Base-by-base conservation (phyloP, 208 protist species). In the Crithidia bombi region DNA sequence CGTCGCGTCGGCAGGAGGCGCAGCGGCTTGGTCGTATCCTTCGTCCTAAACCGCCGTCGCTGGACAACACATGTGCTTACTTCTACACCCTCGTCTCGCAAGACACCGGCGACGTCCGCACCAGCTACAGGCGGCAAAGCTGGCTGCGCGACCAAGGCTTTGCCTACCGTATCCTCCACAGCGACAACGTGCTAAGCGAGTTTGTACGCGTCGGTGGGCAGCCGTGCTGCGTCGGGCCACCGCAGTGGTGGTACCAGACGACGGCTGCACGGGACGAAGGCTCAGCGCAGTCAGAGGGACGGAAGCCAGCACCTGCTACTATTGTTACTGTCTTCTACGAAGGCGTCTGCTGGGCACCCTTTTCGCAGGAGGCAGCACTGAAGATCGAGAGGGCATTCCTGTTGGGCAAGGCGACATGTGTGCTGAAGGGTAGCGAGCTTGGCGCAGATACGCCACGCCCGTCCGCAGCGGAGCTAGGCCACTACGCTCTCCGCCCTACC, bases 21-120 rank as follows among this genome's bases (percentile, higher is more conserved):
- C 98, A 99, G 79, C 94, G 98, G n/a, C 86, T 99, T 2, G 98
- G 98, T 46, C 94, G 98, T 50, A 99, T 99, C 75, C 73, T 98
- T 15, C 89, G 96, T 4, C 93, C 93, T 0, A 98, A 98, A 78
- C 90, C 89, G n/a, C 84, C 90, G 14, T 95, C 86, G 21, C 75
- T 97, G 66, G 98, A 99, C 69, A 93, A 92, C 78, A 92, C 84
- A 5, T 94, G 88, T 64, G 98, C 99, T 0, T 99, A 98, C 73
- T 99, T 99, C 85, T 99, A 99, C 84, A 98, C 98, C 1, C 82
- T 99, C 6, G 97, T 99, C 10, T 98, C 96, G 14, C 87, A 98
- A 65, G 98, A 99, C 82, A 99, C 98, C 23, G 69, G 92, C 26
- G 99, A 99, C 73, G 92, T 99, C 77, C 92, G 86, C 52, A 99